These are phyloP conservation scores for Podaxis sp. DNA, from an alignment of 768 basidiomycete species.

Conservation along the genomic window DNA sequence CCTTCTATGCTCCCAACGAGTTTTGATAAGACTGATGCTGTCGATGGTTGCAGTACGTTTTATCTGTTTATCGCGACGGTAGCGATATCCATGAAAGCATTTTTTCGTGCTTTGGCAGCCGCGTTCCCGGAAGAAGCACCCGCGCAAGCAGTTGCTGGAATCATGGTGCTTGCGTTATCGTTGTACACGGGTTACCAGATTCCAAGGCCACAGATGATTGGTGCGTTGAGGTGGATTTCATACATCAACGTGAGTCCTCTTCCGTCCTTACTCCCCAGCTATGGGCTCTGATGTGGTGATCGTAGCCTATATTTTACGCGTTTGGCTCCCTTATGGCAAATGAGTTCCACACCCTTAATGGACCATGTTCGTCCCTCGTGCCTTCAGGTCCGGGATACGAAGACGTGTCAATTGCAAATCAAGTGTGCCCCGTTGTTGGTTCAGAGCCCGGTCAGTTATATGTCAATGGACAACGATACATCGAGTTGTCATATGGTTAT, in stretches of 20 bases:
- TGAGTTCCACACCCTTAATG: slow-evolving; percentile 73
- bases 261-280: neutral
- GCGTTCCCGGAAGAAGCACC: slow-evolving; percentile 54
- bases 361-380: slow-evolving; percentile 52
- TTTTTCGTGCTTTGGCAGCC: slow-evolving; percentile 69
- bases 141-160: slow-evolving; percentile 56
- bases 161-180: slow-evolving; percentile 27
- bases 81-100: slow-evolving; percentile 65
- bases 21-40: slow-evolving; percentile 1
- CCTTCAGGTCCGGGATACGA: slow-evolving; percentile 64
- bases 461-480: slow-evolving; percentile 58
- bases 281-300: neutral
- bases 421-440: slow-evolving; percentile 74
- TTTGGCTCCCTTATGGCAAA: slow-evolving; percentile 77
- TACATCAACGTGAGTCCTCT: slow-evolving; percentile 48
- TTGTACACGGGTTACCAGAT: slow-evolving; percentile 37
- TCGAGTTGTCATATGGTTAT: slow-evolving; percentile 46
- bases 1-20: neutral
- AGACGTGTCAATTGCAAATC: slow-evolving; percentile 51
- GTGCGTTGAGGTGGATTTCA: slow-evolving; percentile 64
- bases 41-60: slow-evolving; percentile 39
- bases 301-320: slow-evolving; percentile 60
- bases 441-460: slow-evolving; percentile 51
- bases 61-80: slow-evolving; percentile 55
- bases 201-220: slow-evolving; percentile 61